These are phyloP conservation scores for Scheffersomyces spartinae DNA, from an alignment of 805 yeast species.

Conservation along the genomic window DNA sequence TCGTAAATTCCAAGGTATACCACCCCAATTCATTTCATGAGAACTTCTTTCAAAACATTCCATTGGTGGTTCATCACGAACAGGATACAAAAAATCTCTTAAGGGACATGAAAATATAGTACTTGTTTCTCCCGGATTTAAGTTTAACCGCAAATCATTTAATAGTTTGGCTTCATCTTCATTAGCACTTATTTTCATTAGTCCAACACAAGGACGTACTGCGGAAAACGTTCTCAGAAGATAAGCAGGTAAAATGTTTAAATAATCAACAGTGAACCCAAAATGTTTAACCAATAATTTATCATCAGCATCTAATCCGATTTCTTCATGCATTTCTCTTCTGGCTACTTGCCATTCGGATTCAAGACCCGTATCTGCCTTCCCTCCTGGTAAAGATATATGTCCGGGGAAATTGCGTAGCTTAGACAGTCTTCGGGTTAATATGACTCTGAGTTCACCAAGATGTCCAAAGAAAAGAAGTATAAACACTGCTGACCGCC, in stretches of 20 bases:
- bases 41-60: conserved; percentile 22
- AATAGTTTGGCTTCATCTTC: conserved; percentile 10
- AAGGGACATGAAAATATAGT: conserved; percentile 63
- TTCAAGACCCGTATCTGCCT: conserved; percentile 61
- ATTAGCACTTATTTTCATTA: conserved; percentile 30
- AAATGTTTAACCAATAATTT: conserved; percentile 26
- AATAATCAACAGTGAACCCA: conserved; percentile 49
- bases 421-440: conserved; percentile 66
- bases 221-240: conserved; percentile 72
- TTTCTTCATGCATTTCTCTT: conserved; percentile 81
- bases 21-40: conserved; percentile 52
- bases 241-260: conserved; percentile 64
- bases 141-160: conserved; percentile 26
- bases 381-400: conserved; percentile 90
- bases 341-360: conserved; percentile 64
- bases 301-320: conserved; percentile 53
- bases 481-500: conserved; percentile 75
- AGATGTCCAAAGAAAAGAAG: conserved; percentile 59
- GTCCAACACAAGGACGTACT: conserved; percentile 72
- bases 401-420: conserved; percentile 78
- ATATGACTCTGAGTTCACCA: conserved; percentile 67
- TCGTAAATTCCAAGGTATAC: conserved; percentile 53
- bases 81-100: conserved; percentile 39
- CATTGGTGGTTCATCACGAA: conserved; percentile 5
- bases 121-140: conserved; percentile 73